Evolutionary conservation across 2,329 filamentous ascomycete genomes (phyloP).

Genomic region (Pseudogymnoascus sp.): DNA sequence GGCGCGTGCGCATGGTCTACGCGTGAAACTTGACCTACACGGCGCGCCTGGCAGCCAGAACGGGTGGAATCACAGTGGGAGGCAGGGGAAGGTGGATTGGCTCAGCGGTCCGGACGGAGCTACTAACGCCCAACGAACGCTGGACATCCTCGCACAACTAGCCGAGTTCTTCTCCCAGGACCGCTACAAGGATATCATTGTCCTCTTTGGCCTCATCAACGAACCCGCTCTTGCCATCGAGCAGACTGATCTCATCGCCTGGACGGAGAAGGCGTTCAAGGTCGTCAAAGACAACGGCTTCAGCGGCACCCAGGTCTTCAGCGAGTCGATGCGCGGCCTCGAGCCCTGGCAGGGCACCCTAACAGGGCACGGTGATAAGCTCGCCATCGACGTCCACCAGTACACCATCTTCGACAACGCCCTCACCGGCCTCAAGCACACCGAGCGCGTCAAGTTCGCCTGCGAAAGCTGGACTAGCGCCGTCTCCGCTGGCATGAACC

Average conservation of each 20-base stretch:
- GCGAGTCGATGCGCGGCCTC: slow-evolving; percentile 90
- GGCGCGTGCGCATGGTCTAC: slow-evolving; percentile 81
- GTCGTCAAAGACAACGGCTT: slow-evolving; percentile 72
- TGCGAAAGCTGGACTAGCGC: slow-evolving; percentile 83
- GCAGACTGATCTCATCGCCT: slow-evolving; percentile 58
- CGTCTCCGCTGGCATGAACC: slow-evolving; percentile 62
- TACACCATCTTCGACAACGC: slow-evolving; percentile 96
- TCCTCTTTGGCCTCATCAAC: slow-evolving; percentile 90
- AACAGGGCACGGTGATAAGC: slow-evolving; percentile 52
- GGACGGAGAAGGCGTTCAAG: slow-evolving; percentile 67
- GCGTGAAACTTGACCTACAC: slow-evolving; percentile 89
- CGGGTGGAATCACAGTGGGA: slow-evolving; percentile 94
- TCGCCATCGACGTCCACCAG: slow-evolving; percentile 91
- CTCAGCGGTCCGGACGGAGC: slow-evolving; percentile 77
- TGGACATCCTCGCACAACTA: slow-evolving; percentile 79
- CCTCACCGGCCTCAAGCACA: slow-evolving; percentile 74
- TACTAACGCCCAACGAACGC: slow-evolving; percentile 68
- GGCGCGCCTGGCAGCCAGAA: slow-evolving; percentile 91
- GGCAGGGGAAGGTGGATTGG: slow-evolving; percentile 74
- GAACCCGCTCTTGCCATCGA: slow-evolving; percentile 79
- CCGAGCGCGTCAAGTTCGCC: slow-evolving; percentile 76
- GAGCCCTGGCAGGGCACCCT: slow-evolving; percentile 84
- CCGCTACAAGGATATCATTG: slow-evolving; percentile 83
- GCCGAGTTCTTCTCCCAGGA: slow-evolving; percentile 89
- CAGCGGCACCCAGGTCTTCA: slow-evolving; percentile 67